A percentile compares a stretch with the other conserved stretches of the same genome.
Conservation (phyloP, 2,329 filamentous ascomycete species). For the Spiromastix sp. region DNA sequence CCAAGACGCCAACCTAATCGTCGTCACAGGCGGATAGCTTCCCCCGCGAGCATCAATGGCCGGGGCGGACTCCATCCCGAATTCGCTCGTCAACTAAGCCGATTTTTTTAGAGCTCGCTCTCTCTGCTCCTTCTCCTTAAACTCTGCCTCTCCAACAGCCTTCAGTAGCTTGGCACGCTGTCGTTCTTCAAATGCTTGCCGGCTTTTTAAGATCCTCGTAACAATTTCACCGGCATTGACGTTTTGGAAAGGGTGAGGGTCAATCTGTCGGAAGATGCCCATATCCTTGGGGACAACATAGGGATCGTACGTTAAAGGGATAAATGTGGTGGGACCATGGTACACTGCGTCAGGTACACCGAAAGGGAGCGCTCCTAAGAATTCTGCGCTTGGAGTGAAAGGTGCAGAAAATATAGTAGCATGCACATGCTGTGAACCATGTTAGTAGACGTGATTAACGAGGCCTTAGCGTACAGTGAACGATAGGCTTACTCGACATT, state of each 20-base stretch:
- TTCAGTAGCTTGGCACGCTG: conserved; percentile 88
- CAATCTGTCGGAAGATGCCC: conserved; percentile 74
- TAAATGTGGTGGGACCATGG: conserved; percentile 91
- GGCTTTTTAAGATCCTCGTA: conserved; percentile 74
- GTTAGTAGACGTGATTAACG: conserved; percentile 9
- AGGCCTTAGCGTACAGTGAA: too few species aligned
- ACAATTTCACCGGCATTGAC: conserved; percentile 94
- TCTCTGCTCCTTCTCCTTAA: conserved; percentile 47
- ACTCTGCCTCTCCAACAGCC: conserved; percentile 60
- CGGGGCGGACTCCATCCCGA: too few species aligned
- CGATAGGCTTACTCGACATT: conserved; percentile 62
- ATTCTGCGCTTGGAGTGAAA: conserved; percentile 70
- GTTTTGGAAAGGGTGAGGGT: conserved; percentile 65
- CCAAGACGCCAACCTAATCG: background rate
- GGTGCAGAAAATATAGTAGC: conserved; percentile 83
- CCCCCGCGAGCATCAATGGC: too few species aligned
- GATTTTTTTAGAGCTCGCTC: conserved; percentile 8
- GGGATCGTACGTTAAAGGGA: conserved; percentile 65
- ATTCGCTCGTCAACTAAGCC: too few species aligned
- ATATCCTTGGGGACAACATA: conserved; percentile 72
- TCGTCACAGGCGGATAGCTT: background rate
- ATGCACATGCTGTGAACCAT: conserved; percentile 61
- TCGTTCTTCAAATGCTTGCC: conserved; percentile 80
- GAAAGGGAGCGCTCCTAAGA: conserved; percentile 64
- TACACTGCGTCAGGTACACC: conserved; percentile 73